These are phyloP conservation scores for Fusarium tjaetaba DNA, from an alignment of 2,329 filamentous ascomycete species.

Conservation along the genomic window DNA sequence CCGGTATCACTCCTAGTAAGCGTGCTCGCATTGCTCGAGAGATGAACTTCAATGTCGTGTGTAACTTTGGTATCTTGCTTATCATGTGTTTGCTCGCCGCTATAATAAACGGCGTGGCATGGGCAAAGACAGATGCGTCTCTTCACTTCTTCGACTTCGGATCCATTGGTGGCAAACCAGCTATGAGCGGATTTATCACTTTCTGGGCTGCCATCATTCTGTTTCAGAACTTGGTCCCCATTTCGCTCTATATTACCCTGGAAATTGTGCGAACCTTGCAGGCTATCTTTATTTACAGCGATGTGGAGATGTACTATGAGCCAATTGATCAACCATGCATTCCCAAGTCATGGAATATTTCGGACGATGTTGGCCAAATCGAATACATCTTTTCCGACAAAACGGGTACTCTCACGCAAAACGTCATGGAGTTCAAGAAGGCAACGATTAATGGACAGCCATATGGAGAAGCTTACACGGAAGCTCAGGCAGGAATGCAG, in stretches of 20 bases:
- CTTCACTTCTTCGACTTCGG: constrained; percentile 86
- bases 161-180: constrained; percentile 78
- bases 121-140: constrained; percentile 79
- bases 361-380: constrained; percentile 96
- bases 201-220: constrained; percentile 96
- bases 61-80: constrained; percentile 92
- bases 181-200: constrained; percentile 90
- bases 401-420: constrained; percentile 94
- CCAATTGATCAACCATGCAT: constrained; percentile 93
- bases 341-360: constrained; percentile 99
- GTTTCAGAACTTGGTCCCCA: constrained; percentile 98
- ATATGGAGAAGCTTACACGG: constrained; percentile 97
- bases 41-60: constrained; percentile 96
- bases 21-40: constrained; percentile 90
- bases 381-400: constrained; percentile 99
- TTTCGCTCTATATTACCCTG: constrained; percentile 96
- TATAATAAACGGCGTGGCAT: constrained; percentile 85
- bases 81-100: constrained; percentile 88
- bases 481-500: constrained; percentile 96
- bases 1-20: constrained; percentile 94
- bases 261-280: constrained; percentile 95
- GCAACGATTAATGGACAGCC: constrained; percentile 94
- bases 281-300: constrained; percentile 97
- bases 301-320: constrained; percentile 97
- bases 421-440: constrained; percentile 99